phyloP scores from a whole-genome alignment of 768 basidiomycete species.

The Trametes sanguinea region DNA sequence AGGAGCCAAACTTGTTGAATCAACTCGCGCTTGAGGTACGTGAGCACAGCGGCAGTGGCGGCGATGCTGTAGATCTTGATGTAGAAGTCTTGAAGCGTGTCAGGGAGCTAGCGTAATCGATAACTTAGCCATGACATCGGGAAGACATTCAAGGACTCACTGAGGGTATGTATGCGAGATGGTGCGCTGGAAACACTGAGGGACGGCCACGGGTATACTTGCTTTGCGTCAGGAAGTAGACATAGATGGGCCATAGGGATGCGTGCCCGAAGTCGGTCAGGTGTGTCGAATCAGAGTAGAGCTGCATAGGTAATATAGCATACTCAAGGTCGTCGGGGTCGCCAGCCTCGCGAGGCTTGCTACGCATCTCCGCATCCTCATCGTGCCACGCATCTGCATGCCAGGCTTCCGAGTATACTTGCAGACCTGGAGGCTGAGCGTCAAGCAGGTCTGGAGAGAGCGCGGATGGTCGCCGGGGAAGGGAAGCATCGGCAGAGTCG shows the following conservation, averaged over 20 bases:
- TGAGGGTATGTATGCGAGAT: slow-evolving; percentile 46
- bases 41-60: slow-evolving; percentile 26
- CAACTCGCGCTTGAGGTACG: slow-evolving; percentile 35
- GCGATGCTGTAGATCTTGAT: slow-evolving; percentile 13
- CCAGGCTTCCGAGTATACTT: neutral
- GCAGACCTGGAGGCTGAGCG: neutral
- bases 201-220: slow-evolving; percentile 40
- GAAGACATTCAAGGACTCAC: slow-evolving; percentile 21
- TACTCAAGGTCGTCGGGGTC: slow-evolving; percentile 1
- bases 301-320: slow-evolving; percentile 14
- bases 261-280: slow-evolving; percentile 30
- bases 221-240: slow-evolving; percentile 40
- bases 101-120: slow-evolving; percentile 29
- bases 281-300: slow-evolving; percentile 31
- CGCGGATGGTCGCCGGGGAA: too few species aligned
- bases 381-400: slow-evolving; percentile 6
- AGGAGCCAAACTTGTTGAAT: slow-evolving; percentile 32
- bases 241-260: slow-evolving; percentile 42
- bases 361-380: slow-evolving; percentile 6
- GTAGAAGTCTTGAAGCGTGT: slow-evolving; percentile 34
- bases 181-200: slow-evolving; percentile 36
- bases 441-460: too few species aligned
- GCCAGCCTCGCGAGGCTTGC: slow-evolving; percentile 4
- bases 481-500: too few species aligned
- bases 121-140: neutral